Base-by-base conservation (phyloP, 2,329 filamentous ascomycete genomes). In the Aspergillus texensis region DNA sequence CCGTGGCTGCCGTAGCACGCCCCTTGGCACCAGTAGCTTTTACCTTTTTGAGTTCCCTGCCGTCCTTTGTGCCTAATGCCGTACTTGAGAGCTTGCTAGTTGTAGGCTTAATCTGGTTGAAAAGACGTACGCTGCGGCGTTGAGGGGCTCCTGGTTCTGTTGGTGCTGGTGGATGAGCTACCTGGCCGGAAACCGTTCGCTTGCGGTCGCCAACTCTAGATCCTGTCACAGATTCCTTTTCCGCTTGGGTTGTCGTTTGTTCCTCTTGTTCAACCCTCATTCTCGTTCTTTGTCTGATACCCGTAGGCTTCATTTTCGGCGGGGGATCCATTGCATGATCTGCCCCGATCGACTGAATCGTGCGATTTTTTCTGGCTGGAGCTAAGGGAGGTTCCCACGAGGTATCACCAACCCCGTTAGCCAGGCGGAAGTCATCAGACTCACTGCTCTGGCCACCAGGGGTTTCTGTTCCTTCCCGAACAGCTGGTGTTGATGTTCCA, bases 101-200 rank as follows among this genome's bases (percentile, higher is more conserved):
- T 6, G 88, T 84, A 0, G 91, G 88, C 58, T 91, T 86, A 64
- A 90, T 89, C 64, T 89, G 86, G 65, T 88, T 88, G 71, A 92
- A 90, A 70, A 94, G 82, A 63, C 91, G 85, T 24, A 90, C 89
- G 72, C 91, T 94, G 70, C 91, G 85, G 71, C 91, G 84, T 68
- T 90, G 88, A 2, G 86, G 85, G 21, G 83, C 85, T 46, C 85
- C 84, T 46, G 86, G 85, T 69, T 93, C 91, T 64, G 89, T 85
- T 32, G 84, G 66, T 78, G 80, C 56, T 81, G 81, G 65, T 78
- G 85, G 56, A 86, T 80, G 75, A 41, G 79, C 79, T 50, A 83
- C 81, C 69, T 96, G 92, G 4, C 94, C 94, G 46, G 94, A 97
- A n/a, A 96, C 87, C 1, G 93, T 97, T 69, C 94, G 88, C 80